Conservation (phyloP, 805 yeast species). For the Spencermartinsiella europaea region DNA sequence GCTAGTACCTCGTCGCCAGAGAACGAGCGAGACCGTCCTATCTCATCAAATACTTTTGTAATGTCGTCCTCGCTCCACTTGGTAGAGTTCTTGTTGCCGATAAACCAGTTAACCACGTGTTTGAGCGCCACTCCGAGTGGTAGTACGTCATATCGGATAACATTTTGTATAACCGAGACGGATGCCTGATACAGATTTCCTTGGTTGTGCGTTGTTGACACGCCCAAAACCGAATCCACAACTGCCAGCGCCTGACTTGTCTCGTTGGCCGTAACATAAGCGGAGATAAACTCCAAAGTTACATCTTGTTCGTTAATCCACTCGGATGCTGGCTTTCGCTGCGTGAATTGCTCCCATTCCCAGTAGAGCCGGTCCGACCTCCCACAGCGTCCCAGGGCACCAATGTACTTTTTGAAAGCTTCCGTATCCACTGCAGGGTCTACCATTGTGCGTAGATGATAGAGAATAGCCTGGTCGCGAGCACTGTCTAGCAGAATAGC, state of each 20-base stretch:
- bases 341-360: constrained; percentile 20
- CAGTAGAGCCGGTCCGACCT: constrained; percentile 17
- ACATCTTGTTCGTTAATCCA: constrained; percentile 18
- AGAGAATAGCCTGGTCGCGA: constrained; percentile 19
- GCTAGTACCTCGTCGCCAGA: constrained; percentile 11
- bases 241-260: constrained; percentile 15
- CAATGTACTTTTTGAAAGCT: constrained; percentile 20
- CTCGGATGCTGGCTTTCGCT: background rate
- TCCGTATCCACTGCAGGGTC: constrained; percentile 6
- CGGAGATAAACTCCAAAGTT: constrained; percentile 24
- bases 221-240: constrained; percentile 16
- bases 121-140: constrained; percentile 12
- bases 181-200: constrained; percentile 8
- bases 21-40: constrained; percentile 4
- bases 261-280: constrained; percentile 16
- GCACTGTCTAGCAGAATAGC: constrained; percentile 15
- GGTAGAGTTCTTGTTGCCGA: constrained; percentile 11
- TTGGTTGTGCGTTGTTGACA: constrained; percentile 6
- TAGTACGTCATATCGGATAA: constrained; percentile 18
- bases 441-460: constrained; percentile 18
- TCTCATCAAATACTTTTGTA: constrained; percentile 15
- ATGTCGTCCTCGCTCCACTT: constrained; percentile 17
- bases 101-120: constrained; percentile 16
- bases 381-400: constrained; percentile 24
- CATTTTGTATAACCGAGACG: constrained; percentile 12